These are phyloP conservation scores for Termitomyces eurrhizus DNA, from an alignment of 768 basidiomycete species.

Conservation along the genomic window DNA sequence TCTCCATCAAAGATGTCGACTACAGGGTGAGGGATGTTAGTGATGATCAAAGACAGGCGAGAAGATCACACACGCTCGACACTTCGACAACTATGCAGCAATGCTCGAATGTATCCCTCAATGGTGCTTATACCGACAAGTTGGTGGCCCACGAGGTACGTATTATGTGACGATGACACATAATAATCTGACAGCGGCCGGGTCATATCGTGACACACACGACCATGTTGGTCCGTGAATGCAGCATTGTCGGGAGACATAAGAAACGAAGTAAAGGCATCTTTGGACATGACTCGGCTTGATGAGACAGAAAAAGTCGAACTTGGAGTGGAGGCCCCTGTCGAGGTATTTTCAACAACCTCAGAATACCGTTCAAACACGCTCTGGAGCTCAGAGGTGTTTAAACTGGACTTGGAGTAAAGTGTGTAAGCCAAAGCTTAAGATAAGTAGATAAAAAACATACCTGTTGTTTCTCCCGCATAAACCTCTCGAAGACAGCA, in stretches of 20 bases:
- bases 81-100: conserved; percentile 85
- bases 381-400: conserved; percentile 27
- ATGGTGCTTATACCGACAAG: conserved; percentile 85
- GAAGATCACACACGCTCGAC: conserved; percentile 70
- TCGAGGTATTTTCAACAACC: conserved; percentile 7
- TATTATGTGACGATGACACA: conserved; percentile 90
- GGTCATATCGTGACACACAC: conserved; percentile 81
- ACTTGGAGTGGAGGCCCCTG: conserved; percentile 23
- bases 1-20: conserved; percentile 95
- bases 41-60: background rate
- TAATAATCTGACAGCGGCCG: conserved; percentile 84
- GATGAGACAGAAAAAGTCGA: conserved; percentile 1
- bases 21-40: conserved; percentile 27
- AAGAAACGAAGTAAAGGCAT: conserved; percentile 76
- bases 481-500: conserved; percentile 40
- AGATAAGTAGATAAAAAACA: conserved; percentile 2
- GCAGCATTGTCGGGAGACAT: conserved; percentile 74
- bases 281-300: conserved; percentile 41
- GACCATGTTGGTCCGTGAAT: conserved; percentile 39
- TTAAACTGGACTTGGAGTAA: conserved; percentile 33
- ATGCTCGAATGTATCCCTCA: conserved; percentile 91
- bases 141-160: conserved; percentile 83
- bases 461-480: conserved; percentile 45
- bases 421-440: conserved; percentile 1
- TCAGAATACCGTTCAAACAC: conserved; percentile 38